Evolutionary conservation across 805 yeast genomes (phyloP).

Genomic region (Teunomyces barrocoloradensis): DNA sequence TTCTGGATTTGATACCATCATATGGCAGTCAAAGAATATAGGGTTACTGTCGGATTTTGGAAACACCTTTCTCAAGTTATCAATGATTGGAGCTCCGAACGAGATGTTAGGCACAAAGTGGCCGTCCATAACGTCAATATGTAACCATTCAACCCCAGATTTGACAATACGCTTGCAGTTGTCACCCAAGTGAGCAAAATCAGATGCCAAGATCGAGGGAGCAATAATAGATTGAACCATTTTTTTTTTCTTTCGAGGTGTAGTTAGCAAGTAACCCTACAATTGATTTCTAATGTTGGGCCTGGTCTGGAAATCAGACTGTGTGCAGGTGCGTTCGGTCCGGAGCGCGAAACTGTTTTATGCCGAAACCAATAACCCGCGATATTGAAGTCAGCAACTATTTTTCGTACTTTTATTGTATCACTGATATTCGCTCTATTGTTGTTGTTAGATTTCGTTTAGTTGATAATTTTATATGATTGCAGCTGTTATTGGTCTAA

Average conservation of each 20-base stretch:
- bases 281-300: background rate
- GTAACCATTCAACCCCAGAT: slow-evolving; percentile 93
- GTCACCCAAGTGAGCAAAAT: slow-evolving; percentile 84
- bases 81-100: slow-evolving; percentile 87
- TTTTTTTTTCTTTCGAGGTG: slow-evolving; percentile 4
- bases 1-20: slow-evolving; percentile 95
- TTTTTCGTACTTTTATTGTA: too few relatives aligned
- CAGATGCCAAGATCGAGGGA: slow-evolving; percentile 91
- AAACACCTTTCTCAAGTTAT: slow-evolving; percentile 69
- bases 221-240: slow-evolving; percentile 87
- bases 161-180: slow-evolving; percentile 80
- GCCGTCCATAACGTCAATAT: slow-evolving; percentile 98
- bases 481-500: too few relatives aligned
- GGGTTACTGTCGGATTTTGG: slow-evolving; percentile 60
- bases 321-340: background rate
- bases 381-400: too few relatives aligned
- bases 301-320: background rate
- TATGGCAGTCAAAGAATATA: slow-evolving; percentile 86
- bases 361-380: too few relatives aligned
- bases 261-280: background rate
- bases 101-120: slow-evolving; percentile 97
- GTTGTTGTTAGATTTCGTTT: too few relatives aligned
- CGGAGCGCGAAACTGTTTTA: too few relatives aligned
- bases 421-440: too few relatives aligned
- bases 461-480: too few relatives aligned